Conservation (phyloP, 345 rosid species). For the Odontarrhena argentea region DNA sequence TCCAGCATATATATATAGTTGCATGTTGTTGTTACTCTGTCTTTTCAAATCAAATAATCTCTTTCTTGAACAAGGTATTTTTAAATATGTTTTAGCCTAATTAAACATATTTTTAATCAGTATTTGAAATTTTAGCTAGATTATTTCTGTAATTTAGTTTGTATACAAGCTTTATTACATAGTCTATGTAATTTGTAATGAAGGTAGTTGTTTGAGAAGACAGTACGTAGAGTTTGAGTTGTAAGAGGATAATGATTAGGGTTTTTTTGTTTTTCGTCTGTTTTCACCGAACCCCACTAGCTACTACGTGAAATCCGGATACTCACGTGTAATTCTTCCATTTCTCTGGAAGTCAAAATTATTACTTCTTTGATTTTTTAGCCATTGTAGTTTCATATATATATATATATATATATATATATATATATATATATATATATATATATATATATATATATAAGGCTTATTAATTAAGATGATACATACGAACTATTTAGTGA, state of each 20-base stretch:
- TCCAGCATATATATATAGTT: neutral
- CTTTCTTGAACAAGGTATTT: neutral
- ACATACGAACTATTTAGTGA: too few species aligned
- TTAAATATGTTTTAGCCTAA: neutral
- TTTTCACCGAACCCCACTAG: slow-evolving; percentile 47
- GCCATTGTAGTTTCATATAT: too few species aligned
- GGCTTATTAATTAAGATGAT: too few species aligned
- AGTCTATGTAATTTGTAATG: neutral
- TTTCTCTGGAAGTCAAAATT: too few species aligned
- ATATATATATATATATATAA: too few species aligned
- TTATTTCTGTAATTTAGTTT: neutral
- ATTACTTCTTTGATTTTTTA: neutral
- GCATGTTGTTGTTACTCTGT: slow-evolving; percentile 6
- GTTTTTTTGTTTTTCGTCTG: slow-evolving; percentile 42
- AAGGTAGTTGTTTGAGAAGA: slow-evolving; percentile 32
- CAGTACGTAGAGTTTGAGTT: slow-evolving; percentile 26
- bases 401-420: too few species aligned
- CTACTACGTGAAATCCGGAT: slow-evolving; percentile 54
- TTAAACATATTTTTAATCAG: neutral
- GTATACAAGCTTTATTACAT: neutral
- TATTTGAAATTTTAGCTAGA: neutral
- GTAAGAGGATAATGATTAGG: slow-evolving; percentile 39
- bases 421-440: too few species aligned
- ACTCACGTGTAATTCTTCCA: slow-evolving; percentile 46
- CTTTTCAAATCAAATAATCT: slow-evolving; percentile 22